Base-by-base conservation (phyloP, 2,329 filamentous ascomycete genomes). In the Ceratocystis papillata region DNA sequence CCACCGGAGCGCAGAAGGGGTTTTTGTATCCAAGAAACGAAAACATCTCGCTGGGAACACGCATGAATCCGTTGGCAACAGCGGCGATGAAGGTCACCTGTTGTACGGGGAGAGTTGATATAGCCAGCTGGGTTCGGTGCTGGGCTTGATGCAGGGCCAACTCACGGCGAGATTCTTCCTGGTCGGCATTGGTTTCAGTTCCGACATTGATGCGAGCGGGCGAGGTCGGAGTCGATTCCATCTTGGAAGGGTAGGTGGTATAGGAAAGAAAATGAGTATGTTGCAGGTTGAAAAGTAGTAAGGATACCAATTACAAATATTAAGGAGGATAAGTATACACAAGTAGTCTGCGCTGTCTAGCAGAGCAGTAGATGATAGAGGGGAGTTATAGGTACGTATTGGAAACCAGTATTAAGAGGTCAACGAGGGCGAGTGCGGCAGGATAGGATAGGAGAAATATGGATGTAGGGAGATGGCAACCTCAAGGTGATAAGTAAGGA, bases 1-100 rank as follows among this genome's bases (percentile, higher is more conserved):
- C 81, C 60, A 90, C 82, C 44, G 79, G 77, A 59, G 81, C 81
- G 0, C 82, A 79, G 12, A 86, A 76, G 0, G 87, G 86, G 71
- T 85, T 87, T 66, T 73, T 73, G 62, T 74, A 73, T 25, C 80
- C 79, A 0, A 86, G 74, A 65, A 80, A 79, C 1, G 80, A 80
- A 30, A 85, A 72, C 60, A 82, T 65, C 30, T 59, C 37, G 62
- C 62, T 65, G 2, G 66, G 63, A 12, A 15, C 28, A 20, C 45
- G 62, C 20, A 46, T 48, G 5, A 63, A 6, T 5, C 15, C 22
- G 7, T 46, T 33, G 12, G 37, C 45, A 48, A 48, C 22, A 17
- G 62, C 41, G 3, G 44, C 6, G 6, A 50, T n/a, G 2, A 63
- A 46, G 2, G 62, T 33, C 25, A 46, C 17, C 3, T n/a, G 25